Evolutionary conservation across 352 stramenopile species (phyloP).

Genomic region (Peronosclerospora sorghi): DNA sequence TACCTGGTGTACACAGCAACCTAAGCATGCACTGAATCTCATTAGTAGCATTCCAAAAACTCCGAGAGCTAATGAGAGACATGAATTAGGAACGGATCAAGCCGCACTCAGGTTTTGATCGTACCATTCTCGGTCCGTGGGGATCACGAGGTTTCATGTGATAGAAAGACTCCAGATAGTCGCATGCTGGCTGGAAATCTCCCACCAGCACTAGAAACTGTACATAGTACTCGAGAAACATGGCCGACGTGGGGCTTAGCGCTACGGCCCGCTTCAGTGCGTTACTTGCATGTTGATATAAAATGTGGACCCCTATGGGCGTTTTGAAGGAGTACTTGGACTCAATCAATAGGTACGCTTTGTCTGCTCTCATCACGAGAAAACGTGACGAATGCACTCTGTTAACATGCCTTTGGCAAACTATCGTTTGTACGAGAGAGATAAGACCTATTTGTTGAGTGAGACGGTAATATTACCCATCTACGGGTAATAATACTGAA

Average conservation of each 20-base stretch:
- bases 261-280: slow-evolving; percentile 51
- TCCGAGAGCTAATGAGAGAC: slow-evolving; percentile 16
- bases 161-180: slow-evolving; percentile 69
- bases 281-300: slow-evolving; percentile 57
- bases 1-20: slow-evolving; percentile 24
- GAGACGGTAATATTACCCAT: too few species aligned
- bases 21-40: slow-evolving; percentile 31
- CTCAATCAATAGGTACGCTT: too few species aligned
- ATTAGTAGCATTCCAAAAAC: slow-evolving; percentile 38
- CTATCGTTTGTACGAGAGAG: too few species aligned
- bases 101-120: too few species aligned
- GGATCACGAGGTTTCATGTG: slow-evolving; percentile 41
- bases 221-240: slow-evolving; percentile 67
- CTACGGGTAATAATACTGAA: too few species aligned
- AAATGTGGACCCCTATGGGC: slow-evolving; percentile 50
- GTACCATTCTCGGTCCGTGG: slow-evolving; percentile 58
- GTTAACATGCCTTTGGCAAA: too few species aligned
- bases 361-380: too few species aligned
- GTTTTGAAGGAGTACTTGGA: slow-evolving; percentile 54
- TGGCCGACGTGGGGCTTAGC: slow-evolving; percentile 33
- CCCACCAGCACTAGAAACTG: slow-evolving; percentile 55
- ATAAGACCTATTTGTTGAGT: too few species aligned
- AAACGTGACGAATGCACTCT: too few species aligned
- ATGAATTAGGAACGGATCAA: not conserved
- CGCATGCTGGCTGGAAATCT: slow-evolving; percentile 44